A percentile compares a stretch with the other conserved stretches of the same genome.
Conservation (phyloP, 306 rosid genomes). For the Lotus japonicus region DNA sequence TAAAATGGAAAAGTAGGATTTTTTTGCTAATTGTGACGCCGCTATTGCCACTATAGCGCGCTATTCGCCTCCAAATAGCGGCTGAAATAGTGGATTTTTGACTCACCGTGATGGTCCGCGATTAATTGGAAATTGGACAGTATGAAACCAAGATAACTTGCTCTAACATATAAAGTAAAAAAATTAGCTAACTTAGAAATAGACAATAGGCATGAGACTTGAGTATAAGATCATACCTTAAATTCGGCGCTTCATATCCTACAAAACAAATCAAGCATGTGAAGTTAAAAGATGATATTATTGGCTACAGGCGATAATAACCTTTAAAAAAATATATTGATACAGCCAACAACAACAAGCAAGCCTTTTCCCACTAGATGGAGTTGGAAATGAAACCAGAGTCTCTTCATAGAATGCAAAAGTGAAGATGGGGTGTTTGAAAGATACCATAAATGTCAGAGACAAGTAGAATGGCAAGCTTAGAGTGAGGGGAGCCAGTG, state of each 20-base stretch:
- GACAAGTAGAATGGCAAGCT: conserved; percentile 43
- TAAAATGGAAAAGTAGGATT: too few species aligned
- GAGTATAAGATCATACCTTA: conserved; percentile 36
- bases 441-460: conserved; percentile 41
- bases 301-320: too few species aligned
- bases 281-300: conserved; percentile 7
- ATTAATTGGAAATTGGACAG: neutral
- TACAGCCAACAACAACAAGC: too few species aligned
- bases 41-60: too few species aligned
- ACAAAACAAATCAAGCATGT: conserved; percentile 15
- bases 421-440: neutral
- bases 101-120: too few species aligned
- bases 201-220: neutral
- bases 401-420: neutral
- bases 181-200: neutral
- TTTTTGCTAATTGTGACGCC: too few species aligned
- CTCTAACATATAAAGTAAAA: neutral
- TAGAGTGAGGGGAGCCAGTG: conserved; percentile 51
- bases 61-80: too few species aligned
- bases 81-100: too few species aligned
- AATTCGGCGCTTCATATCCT: conserved; percentile 72
- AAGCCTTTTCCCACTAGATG: too few species aligned
- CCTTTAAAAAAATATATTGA: neutral
- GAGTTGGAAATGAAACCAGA: neutral
- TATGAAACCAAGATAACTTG: neutral